Base-by-base conservation (phyloP, 768 basidiomycete species). In the Leccinum barrowsii region DNA sequence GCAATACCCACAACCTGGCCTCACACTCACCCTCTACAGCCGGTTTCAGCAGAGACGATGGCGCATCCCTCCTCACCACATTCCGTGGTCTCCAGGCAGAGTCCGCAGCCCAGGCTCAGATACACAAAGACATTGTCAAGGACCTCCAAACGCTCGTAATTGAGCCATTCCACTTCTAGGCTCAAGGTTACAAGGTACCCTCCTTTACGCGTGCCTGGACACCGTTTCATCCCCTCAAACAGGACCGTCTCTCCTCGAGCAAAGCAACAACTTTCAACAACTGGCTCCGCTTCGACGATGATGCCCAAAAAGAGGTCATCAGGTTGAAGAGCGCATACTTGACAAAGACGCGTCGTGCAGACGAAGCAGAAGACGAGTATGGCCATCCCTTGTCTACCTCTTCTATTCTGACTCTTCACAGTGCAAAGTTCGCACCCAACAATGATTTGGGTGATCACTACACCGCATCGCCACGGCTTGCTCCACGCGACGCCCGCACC, bases 301-400 rank as follows among this genome's bases (percentile, higher is more conserved):
- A 85, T 42, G 79, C 83, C 0, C 82, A 87, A 24, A 78, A 72
- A 21, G 86, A 90, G 54, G 88, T 80, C 5, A 70, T 78, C 46
- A 89, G 87, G 73, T 74, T 94, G 62, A 93, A 90, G 74, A 81
- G 86, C 53, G 78, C 83, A 55, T 96, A 96, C 68, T 71, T 92
- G 11, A 73, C 80, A 32, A 96, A 94, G 73, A 86, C 83, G 0
- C 83, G 91, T 55, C 82, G 83, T 42, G 94, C 94, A 15, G 94
- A 97, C 65, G 94, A 97, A 68, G 87, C 89, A 7, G 93, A 93
- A 70, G 94, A 97, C 70, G 94, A 96, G 94, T 96, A 73, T 67
- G 92, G 78, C 5, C 2, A 13, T 12, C 40, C 47, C 52, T 52
- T 47, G 30, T 54, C 52, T 46, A 26, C 35, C 12, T n/a, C 7